Evolutionary conservation across 139 green algal species (phyloP).

Genomic region (Gonium pectorale): DNA sequence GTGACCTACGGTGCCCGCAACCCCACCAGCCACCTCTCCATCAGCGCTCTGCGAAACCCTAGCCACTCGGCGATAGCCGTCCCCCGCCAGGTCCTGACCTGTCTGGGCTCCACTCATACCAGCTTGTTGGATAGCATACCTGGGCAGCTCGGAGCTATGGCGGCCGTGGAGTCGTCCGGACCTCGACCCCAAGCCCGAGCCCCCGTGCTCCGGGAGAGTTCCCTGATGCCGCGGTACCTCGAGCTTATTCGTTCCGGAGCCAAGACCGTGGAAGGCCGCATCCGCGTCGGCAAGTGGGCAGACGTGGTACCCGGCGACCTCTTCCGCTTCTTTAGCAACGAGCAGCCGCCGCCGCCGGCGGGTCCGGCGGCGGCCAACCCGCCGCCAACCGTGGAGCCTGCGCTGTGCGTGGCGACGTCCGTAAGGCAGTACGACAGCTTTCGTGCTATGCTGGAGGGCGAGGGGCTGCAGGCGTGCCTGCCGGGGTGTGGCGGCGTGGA

Average conservation of each 20-base stretch:
- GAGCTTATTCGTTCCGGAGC: constrained; percentile 20
- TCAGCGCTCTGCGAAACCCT: too few species aligned
- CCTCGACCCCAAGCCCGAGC: too few species aligned
- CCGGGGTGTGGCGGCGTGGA: not conserved
- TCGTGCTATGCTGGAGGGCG: constrained; percentile 7
- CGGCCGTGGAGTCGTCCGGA: too few species aligned
- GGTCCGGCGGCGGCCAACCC: not conserved
- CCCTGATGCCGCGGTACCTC: constrained; percentile 1
- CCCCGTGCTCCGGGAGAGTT: not conserved
- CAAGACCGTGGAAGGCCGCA: constrained; percentile 29
- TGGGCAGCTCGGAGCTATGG: too few species aligned
- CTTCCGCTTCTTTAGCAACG: constrained; percentile 5
- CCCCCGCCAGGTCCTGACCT: too few species aligned
- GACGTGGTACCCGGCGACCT: constrained; percentile 9
- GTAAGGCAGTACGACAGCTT: constrained; percentile 39
- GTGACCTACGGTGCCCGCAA: too few species aligned
- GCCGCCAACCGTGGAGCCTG: not conserved
- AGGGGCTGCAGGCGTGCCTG: constrained; percentile 18
- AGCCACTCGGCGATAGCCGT: too few species aligned
- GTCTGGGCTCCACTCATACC: too few species aligned
- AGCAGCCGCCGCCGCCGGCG: not conserved
- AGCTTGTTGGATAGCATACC: too few species aligned
- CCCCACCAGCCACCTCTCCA: too few species aligned
- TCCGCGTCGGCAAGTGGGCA: constrained; percentile 10
- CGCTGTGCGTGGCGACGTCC: not conserved